These are phyloP conservation scores for Viola pubescens DNA, from an alignment of 441 rosid species.

Conservation along the genomic window DNA sequence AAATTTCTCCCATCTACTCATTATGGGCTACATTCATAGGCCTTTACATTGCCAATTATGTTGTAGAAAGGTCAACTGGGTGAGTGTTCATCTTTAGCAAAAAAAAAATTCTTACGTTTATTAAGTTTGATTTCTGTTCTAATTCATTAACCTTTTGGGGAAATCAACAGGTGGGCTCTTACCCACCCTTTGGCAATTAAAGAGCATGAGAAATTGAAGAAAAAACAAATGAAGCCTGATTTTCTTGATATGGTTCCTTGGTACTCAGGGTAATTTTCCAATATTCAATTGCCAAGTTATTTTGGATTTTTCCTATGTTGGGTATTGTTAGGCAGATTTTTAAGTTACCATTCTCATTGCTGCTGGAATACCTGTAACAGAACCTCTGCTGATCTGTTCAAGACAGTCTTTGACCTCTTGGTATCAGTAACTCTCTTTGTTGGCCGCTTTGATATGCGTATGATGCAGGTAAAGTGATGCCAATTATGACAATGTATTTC, in stretches of 20 bases:
- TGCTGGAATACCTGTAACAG: constrained; percentile 42
- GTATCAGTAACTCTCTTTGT: constrained; percentile 96
- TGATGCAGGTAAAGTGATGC: constrained; percentile 76
- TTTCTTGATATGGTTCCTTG: constrained; percentile 99
- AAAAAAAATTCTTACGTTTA: not conserved
- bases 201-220: constrained; percentile 72
- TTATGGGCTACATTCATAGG: constrained; percentile 99
- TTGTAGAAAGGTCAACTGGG: constrained; percentile 99
- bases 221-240: constrained; percentile 85
- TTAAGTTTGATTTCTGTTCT: constrained; percentile 13
- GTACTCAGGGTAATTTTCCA: constrained; percentile 84
- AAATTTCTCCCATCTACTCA: constrained; percentile 96
- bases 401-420: constrained; percentile 94
- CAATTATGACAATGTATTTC: too few species aligned
- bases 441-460: constrained; percentile 99
- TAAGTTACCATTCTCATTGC: constrained; percentile 15
- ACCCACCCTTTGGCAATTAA: constrained; percentile 84
- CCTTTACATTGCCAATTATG: constrained; percentile 96
- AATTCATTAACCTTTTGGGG: constrained; percentile 13
- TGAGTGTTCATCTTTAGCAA: constrained; percentile 29
- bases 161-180: constrained; percentile 85
- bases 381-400: constrained; percentile 98
- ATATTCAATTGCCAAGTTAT: constrained; percentile 5
- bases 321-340: constrained; percentile 3
- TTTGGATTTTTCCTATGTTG: not conserved